A percentile compares a stretch with the other conserved stretches of the same genome.
Conservation (phyloP, 306 rosid species). For the Gastrolobium villosum region DNA sequence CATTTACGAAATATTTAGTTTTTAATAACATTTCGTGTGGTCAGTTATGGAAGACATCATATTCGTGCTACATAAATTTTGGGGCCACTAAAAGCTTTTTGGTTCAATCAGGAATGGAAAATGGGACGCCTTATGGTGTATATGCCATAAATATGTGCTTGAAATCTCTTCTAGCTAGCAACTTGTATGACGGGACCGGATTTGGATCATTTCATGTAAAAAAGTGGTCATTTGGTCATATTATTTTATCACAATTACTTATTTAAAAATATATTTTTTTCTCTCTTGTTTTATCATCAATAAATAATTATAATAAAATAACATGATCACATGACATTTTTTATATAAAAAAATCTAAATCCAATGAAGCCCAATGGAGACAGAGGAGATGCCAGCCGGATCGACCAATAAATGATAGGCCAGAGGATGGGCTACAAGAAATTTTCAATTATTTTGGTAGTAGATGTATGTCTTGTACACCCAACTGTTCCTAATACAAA, state of each 20-base stretch:
- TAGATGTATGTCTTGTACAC: not conserved
- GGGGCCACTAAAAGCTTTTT: constrained; percentile 38
- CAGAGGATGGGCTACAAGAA: constrained; percentile 34
- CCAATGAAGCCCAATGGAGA: too few species aligned
- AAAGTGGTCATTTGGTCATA: too few species aligned
- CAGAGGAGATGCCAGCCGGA: too few species aligned
- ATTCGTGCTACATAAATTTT: constrained; percentile 16
- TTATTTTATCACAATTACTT: too few species aligned
- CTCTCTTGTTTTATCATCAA: too few species aligned
- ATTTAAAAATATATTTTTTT: too few species aligned
- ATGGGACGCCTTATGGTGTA: constrained; percentile 7
- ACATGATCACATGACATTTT: too few species aligned
- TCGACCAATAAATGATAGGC: too few species aligned
- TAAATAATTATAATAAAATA: too few species aligned
- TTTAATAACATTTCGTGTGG: not conserved
- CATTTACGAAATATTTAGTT: not conserved
- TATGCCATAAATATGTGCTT: constrained; percentile 27
- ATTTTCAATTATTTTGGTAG: constrained; percentile 26
- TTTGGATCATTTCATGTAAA: too few species aligned
- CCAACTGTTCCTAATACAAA: not conserved
- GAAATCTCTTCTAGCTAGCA: not conserved
- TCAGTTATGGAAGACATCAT: constrained; percentile 18
- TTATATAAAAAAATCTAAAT: too few species aligned
- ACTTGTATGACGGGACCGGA: too few species aligned
- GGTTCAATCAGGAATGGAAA: constrained; percentile 28